Percentiles rank a stretch among this genome's conserved stretches.
These are phyloP conservation scores for Ziziphus jujuba DNA, from an alignment of 306 rosid genomes.

Conservation along the genomic window DNA sequence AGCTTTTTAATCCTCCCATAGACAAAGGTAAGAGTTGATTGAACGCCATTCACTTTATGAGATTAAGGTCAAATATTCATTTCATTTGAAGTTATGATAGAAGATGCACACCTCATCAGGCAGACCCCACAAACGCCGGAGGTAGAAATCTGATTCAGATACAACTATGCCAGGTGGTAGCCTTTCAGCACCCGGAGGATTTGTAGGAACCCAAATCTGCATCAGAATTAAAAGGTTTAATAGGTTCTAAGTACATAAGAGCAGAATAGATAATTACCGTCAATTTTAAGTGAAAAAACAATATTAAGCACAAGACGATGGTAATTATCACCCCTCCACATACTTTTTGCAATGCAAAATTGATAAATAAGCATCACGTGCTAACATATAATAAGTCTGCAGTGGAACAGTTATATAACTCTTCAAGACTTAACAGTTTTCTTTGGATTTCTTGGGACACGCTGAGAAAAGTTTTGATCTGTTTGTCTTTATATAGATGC, in stretches of 20 bases:
- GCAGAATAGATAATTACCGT: slow-evolving; percentile 4
- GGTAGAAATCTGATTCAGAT: slow-evolving; percentile 76
- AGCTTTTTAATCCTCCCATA: background rate
- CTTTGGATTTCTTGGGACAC: too few relatives aligned
- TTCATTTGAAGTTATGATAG: background rate
- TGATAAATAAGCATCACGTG: background rate
- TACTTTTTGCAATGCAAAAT: too few relatives aligned
- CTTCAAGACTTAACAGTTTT: too few relatives aligned
- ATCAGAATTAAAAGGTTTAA: slow-evolving; percentile 27
- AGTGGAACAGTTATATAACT: too few relatives aligned
- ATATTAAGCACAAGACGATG: background rate
- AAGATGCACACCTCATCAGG: slow-evolving; percentile 65
- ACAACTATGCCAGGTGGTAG: slow-evolving; percentile 68
- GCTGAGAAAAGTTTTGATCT: too few relatives aligned
- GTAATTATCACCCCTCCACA: background rate
- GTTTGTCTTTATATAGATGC: too few relatives aligned
- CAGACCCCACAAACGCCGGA: slow-evolving; percentile 73
- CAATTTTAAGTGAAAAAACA: background rate
- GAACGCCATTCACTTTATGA: background rate
- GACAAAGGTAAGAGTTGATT: background rate
- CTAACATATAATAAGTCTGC: too few relatives aligned
- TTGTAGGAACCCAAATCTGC: slow-evolving; percentile 90
- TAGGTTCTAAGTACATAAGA: slow-evolving; percentile 26
- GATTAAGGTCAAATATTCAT: background rate
- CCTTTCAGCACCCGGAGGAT: slow-evolving; percentile 91